phyloP scores from a whole-genome alignment of 2,329 filamentous ascomycete species.

The Calycina herbarum region DNA sequence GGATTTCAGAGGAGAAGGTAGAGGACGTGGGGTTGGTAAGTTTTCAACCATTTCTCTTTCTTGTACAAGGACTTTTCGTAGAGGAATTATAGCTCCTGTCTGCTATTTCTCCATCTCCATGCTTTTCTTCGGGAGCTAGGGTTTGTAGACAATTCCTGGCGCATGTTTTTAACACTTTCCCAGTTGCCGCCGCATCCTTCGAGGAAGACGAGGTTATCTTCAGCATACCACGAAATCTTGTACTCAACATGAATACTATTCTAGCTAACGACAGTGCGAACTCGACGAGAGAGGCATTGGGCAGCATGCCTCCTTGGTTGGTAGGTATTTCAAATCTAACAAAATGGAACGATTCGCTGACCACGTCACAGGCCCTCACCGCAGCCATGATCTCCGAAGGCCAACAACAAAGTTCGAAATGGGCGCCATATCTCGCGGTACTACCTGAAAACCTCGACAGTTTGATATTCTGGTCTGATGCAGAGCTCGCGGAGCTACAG shows the following conservation, averaged over 20 bases:
- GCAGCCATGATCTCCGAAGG: conserved; percentile 24
- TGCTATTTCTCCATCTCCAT: neutral
- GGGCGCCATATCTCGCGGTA: conserved; percentile 59
- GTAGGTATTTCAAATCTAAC: conserved; percentile 18
- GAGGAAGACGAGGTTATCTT: conserved; percentile 64
- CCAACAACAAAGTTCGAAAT: conserved; percentile 31
- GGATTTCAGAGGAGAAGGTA: conserved; percentile 55
- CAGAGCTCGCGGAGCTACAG: conserved; percentile 61
- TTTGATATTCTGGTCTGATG: conserved; percentile 66
- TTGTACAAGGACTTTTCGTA: neutral
- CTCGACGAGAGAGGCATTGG: conserved; percentile 36
- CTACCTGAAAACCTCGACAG: conserved; percentile 63
- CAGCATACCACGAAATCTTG: conserved; percentile 58
- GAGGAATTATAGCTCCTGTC: conserved; percentile 32
- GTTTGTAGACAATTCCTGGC: neutral
- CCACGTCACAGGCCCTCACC: conserved; percentile 30
- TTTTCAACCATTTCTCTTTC: conserved; percentile 23
- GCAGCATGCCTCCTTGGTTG: conserved; percentile 49
- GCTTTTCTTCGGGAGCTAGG: neutral
- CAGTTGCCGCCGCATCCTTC: conserved; percentile 60
- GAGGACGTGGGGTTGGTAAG: conserved; percentile 65
- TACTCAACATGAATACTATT: conserved; percentile 62
- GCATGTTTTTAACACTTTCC: conserved; percentile 20
- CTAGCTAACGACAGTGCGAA: conserved; percentile 45
- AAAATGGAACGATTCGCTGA: conserved; percentile 17